These are phyloP conservation scores for Neurospora sp. DNA, from an alignment of 495 filamentous ascomycete genomes.

Conservation along the genomic window DNA sequence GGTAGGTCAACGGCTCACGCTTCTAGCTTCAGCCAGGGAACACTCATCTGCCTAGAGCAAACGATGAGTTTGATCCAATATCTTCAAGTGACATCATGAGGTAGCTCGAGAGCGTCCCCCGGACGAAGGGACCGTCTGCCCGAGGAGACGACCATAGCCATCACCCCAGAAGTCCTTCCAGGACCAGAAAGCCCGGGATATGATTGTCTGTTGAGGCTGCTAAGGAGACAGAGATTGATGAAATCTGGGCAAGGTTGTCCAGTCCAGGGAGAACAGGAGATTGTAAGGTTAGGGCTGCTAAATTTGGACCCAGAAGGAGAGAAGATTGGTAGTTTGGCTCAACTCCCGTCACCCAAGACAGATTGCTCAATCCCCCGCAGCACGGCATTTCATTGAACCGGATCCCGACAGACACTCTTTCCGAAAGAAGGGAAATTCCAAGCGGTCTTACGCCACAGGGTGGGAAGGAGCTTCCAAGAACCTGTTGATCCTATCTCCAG, in stretches of 20 bases:
- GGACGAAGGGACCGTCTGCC: background rate
- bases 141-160: background rate
- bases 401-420: background rate
- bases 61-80: background rate
- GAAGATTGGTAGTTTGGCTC: background rate
- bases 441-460: background rate
- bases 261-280: too few species aligned
- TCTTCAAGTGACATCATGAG: background rate
- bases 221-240: background rate
- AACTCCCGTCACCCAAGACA: background rate
- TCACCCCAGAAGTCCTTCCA: background rate
- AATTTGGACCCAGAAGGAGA: background rate
- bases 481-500: background rate
- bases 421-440: background rate
- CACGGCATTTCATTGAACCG: background rate
- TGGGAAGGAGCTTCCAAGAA: background rate
- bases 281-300: too few species aligned
- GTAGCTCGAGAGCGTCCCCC: background rate
- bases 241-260: background rate
- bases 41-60: background rate
- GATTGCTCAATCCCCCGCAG: background rate
- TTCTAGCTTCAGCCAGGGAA: too few species aligned
- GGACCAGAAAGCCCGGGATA: background rate
- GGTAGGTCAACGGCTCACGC: too few species aligned
- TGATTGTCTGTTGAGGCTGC: background rate